These are phyloP conservation scores for Linnemannia exigua DNA, from an alignment of 192 early-diverging fungal genomes.

Conservation along the genomic window DNA sequence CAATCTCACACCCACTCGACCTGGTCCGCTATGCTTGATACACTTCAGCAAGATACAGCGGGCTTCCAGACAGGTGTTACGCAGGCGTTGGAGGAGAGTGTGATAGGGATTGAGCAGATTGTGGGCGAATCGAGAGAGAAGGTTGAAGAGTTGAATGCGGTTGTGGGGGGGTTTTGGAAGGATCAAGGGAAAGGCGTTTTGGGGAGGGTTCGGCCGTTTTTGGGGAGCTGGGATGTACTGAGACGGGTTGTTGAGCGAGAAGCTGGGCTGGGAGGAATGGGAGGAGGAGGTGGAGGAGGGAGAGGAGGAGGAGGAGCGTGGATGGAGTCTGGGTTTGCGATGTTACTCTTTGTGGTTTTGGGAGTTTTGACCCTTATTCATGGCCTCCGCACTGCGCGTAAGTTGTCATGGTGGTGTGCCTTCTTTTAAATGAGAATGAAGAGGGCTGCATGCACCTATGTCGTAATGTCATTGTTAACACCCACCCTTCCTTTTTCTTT, in stretches of 20 bases:
- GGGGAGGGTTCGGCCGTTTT: neutral
- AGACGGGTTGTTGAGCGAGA: neutral
- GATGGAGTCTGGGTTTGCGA: neutral
- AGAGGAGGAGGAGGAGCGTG: neutral
- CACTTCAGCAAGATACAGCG: neutral
- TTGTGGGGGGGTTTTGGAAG: slow-evolving; percentile 9
- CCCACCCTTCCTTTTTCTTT: neutral
- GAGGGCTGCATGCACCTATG: no score
- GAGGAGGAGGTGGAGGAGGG: neutral
- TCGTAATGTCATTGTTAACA: no score
- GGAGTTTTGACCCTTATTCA: neutral
- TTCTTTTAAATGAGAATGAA: no score
- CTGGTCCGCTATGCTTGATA: slow-evolving; percentile 3
- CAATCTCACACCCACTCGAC: neutral
- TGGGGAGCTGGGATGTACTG: neutral
- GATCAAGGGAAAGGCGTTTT: neutral
- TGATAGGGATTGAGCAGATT: neutral
- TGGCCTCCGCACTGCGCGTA: neutral
- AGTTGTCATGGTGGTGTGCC: no score
- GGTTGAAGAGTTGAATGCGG: slow-evolving; percentile 15
- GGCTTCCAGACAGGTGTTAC: neutral
- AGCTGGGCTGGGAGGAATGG: neutral
- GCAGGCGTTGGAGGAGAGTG: neutral
- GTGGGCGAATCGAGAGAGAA: slow-evolving; percentile 17
- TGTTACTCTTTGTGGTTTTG: neutral